Base-by-base conservation (phyloP, 768 basidiomycete genomes). In the Lactarius tabidus region DNA sequence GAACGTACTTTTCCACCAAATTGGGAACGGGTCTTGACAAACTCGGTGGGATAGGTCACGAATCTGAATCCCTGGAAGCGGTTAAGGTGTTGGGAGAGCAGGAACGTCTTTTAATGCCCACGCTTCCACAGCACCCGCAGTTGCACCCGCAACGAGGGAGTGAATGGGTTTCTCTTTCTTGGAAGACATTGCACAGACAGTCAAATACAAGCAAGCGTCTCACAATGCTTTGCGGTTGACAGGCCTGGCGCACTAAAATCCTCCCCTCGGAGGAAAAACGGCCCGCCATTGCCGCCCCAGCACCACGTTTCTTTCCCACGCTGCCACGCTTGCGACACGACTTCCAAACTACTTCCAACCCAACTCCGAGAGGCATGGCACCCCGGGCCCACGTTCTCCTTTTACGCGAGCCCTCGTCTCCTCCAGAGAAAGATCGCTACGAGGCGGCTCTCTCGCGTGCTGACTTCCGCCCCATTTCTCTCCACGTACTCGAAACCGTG, bases 41-140 rank as follows among this genome's bases (percentile, higher is more conserved):
- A 95, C 74, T 98, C 94, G 0, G 91, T 88, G 1, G 93, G 93
- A 70, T 93, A 96, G 23, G 91, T 95, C 67, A 90, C 77, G 77
- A 90, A 90, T 65, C 90, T 92, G 73, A 62, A 70, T 73, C 75
- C 67, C 77, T 79, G 71, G 73, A 77, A 71, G 73, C 67, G 67
- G 70, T 82, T 71, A 79, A 76, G 65, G 43, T 43, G 43, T 15
- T 36, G 28, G 17, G 57, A 28, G 31, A 43, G 35, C 33, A 29
- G 15, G 26, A 35, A 53, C 15, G 59, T 23, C 57, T 28, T 41
- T 35, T 41, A 2, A 53, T 7, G 78, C 89, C 78, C 76, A 92
- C 90, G 92, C 93, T 80, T 98, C 95, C 63, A 97, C 81, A 9
- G 89, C 94, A 18, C 97, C 96, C 29, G 97, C 96, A 0, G 89